Evolutionary conservation across 305 asterid genomes (phyloP), one percentile per base, ranked within the genome.

Genomic region (Salvia sclarea): DNA sequence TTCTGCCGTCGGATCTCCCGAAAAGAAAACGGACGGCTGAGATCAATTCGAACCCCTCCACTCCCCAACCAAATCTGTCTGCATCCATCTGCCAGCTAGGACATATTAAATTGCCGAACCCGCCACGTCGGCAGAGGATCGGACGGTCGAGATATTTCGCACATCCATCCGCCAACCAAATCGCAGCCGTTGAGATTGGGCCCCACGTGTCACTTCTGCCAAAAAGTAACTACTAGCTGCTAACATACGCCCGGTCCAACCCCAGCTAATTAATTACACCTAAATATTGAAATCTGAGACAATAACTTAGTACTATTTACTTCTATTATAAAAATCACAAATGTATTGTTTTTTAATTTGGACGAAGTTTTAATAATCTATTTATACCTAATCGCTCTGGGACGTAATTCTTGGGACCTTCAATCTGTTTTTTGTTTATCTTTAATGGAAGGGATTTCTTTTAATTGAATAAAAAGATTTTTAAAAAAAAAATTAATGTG

Each of bases 71-170:
- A 31, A 76, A 77, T 68, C 77, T 68, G 78, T 60, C 64, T 30
- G 56, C 72, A 30, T 55, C 65, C 55, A 49, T 38, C 13, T 75
- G 89, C 86, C 86, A 88, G 82, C 83, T 82, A 55, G 86, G 88
- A 84, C 80, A 38, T 35, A 72, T 73, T 61, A 66, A 47, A 81
- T 78, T 86, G 78, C 80, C 59, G 10, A 49, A 31, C 64, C 74
- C 71, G 74, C 92, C 95, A 89, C 89, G 91, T 87, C 83, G 76
- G 33, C 64, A 3, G 2, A 1, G 0, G 0, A 86, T 86, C 90
- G 4, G 11, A 81, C 91, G 86, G 80, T 13, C 3, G 11, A 5
- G 6, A 60, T 75, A 13, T 59, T n/a, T 33, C 76, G 61, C 12
- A 8, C 74, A 30, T 9, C 47, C 44, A 17, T 16, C 87, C 75